Evolutionary conservation across 768 basidiomycete genomes (phyloP).

Genomic region (Macrolepiota dolichaula): DNA sequence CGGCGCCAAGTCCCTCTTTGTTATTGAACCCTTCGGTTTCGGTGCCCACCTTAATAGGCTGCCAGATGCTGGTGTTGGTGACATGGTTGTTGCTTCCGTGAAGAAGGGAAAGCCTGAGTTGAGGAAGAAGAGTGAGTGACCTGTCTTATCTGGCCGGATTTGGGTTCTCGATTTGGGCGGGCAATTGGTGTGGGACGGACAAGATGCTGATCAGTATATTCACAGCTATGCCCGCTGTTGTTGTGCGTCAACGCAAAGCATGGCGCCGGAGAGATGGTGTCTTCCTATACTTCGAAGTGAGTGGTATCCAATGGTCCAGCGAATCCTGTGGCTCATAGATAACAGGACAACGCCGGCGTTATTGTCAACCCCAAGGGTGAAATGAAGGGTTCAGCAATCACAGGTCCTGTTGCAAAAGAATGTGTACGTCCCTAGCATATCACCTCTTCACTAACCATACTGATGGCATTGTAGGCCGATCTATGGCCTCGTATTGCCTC

Average conservation of each 20-base stretch:
- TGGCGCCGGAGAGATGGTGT: constrained; percentile 99
- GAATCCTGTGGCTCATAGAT: not conserved
- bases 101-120: constrained; percentile 99
- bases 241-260: constrained; percentile 96
- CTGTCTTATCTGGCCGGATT: not conserved
- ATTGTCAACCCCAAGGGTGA: constrained; percentile 99
- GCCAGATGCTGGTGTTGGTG: constrained; percentile 92
- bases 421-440: constrained; percentile 58
- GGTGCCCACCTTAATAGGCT: constrained; percentile 97
- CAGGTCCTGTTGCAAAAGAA: constrained; percentile 98
- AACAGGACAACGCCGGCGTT: constrained; percentile 90
- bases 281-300: constrained; percentile 95
- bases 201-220: constrained; percentile 14
- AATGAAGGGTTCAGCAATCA: constrained; percentile 99
- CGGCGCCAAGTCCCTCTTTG: constrained; percentile 91
- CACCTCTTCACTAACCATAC: not conserved
- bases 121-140: constrained; percentile 93
- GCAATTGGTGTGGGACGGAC: not conserved
- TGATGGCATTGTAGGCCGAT: constrained; percentile 63
- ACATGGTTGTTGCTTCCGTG: constrained; percentile 95
- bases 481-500: constrained; percentile 99
- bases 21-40: constrained; percentile 95
- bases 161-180: not conserved
- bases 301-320: constrained; percentile 12
- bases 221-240: constrained; percentile 93